Base-by-base conservation (phyloP, 352 stramenopile genomes). In the Discostella stelligera region DNA sequence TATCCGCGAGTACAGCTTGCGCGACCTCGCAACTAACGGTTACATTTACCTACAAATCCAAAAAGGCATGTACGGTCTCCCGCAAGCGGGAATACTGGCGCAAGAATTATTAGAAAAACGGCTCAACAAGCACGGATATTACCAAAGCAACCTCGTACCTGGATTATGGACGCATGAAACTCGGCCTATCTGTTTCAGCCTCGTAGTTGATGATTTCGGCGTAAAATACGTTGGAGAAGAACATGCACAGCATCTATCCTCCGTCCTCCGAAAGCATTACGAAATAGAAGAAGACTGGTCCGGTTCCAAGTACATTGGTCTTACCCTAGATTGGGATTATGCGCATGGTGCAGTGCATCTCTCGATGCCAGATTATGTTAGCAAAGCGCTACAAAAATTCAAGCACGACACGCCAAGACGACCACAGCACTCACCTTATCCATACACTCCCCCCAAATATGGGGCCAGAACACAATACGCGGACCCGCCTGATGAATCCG, bases 271-370 rank as follows among this genome's bases (percentile, higher is more conserved):
- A 55, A 20, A 55, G 23, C 23, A 55, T 20, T 55, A 55, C 4
- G 23, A 67, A 21, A 20, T 16, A 18, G 16, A 18, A 14, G 20
- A 8, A 11, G 73, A 81, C 44, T 66, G 52, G 39, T 20, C 20
- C 0, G 71, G 58, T 2, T 23, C 20, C 10, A 44, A 20, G 3
- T 80, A 71, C 52, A 65, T 23, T 25, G 76, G 76, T 18, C 18
- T 84, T 2, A 76, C 65, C 27, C 16, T 80, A 2, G 39, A 76
- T 20, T 84, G 76, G 76, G 63, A 84, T 32, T 84, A 84, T 21
- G 13, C n/a, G 8, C 18, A 37, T 0, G 37, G 56, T 20, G 52
- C 37, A 10, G 59, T 62, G 7, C 61, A 75, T 37, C 60, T 79
- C 0, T 73, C 70, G 8, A 75, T 80, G 69, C 76, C 70, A 21